phyloP scores from a whole-genome alignment of 345 rosid genomes.

The Salix arbutifolia region DNA sequence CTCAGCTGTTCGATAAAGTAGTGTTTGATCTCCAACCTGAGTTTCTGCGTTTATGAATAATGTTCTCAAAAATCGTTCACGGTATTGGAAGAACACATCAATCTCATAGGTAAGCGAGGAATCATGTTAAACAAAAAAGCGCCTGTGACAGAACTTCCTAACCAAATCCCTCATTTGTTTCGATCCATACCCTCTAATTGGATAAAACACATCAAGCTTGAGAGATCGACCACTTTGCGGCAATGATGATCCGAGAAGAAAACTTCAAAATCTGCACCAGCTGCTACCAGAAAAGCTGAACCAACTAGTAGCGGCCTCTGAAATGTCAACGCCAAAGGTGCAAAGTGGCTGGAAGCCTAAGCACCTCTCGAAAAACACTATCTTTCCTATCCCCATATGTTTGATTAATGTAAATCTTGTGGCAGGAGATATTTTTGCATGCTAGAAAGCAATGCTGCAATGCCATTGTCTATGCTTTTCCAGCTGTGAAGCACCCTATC shows the following conservation, averaged over 20 bases:
- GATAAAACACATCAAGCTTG: conserved; percentile 74
- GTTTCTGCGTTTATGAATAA: conserved; percentile 69
- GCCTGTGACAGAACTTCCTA: conserved; percentile 31
- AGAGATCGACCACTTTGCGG: conserved; percentile 60
- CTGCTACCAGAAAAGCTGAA: conserved; percentile 67
- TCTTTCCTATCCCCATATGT: too few relatives aligned
- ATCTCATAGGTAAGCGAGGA: not conserved
- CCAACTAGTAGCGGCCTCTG: conserved; percentile 60
- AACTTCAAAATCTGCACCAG: conserved; percentile 85
- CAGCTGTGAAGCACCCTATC: not conserved
- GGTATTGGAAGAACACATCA: not conserved
- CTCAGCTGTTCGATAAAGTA: conserved; percentile 69
- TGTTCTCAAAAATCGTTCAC: conserved; percentile 16
- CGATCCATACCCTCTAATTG: conserved; percentile 68
- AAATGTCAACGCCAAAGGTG: conserved; percentile 58
- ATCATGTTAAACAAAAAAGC: not conserved
- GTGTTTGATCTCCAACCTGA: conserved; percentile 83
- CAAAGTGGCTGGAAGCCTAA: conserved; percentile 56
- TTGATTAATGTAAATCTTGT: too few relatives aligned
- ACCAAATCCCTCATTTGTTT: conserved; percentile 79
- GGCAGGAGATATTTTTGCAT: conserved; percentile 7
- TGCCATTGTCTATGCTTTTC: conserved; percentile 19
- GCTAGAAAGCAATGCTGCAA: conserved; percentile 12
- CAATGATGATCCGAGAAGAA: conserved; percentile 53
- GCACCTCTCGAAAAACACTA: conserved; percentile 10